A percentile compares a stretch with the other conserved stretches of the same genome.
Evolutionary conservation across 2,329 filamentous ascomycete species (phyloP).

Genomic region (Cladophialophora chaetospira): DNA sequence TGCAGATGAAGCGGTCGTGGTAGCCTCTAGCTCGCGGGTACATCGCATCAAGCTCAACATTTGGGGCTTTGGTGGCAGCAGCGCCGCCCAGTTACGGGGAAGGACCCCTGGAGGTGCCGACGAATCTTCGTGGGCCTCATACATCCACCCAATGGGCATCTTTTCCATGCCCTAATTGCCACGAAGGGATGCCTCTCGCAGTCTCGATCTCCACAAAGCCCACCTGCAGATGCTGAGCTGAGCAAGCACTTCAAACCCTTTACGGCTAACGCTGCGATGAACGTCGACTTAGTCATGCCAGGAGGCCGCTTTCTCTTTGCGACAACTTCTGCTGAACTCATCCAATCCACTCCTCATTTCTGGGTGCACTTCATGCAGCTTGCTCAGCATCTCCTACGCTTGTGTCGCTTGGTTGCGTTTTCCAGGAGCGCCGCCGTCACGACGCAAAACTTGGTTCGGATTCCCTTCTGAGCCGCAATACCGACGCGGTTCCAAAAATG

Average conservation of each 20-base stretch:
- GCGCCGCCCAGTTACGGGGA: neutral
- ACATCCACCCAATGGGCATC: neutral
- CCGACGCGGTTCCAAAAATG: neutral
- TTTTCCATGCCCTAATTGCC: neutral
- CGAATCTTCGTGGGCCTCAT: neutral
- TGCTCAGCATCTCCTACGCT: conserved; percentile 11
- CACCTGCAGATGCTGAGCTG: conserved; percentile 13
- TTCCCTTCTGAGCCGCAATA: neutral
- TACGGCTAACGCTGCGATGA: conserved; percentile 6
- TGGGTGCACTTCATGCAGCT: conserved; percentile 5
- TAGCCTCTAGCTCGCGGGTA: neutral
- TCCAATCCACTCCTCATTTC: neutral
- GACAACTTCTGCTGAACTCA: neutral
- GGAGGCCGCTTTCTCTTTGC: neutral
- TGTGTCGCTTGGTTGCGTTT: neutral
- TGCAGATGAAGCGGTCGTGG: neutral
- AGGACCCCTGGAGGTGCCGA: neutral
- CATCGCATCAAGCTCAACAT: neutral
- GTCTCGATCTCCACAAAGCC: neutral
- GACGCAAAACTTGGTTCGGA: neutral
- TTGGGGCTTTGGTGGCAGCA: neutral
- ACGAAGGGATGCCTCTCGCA: neutral
- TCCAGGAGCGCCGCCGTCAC: neutral
- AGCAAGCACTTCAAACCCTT: conserved; percentile 7
- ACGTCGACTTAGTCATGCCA: conserved; percentile 7